These are phyloP conservation scores for Aspergillus sp. DNA, from an alignment of 2,329 filamentous ascomycete genomes.

Conservation along the genomic window DNA sequence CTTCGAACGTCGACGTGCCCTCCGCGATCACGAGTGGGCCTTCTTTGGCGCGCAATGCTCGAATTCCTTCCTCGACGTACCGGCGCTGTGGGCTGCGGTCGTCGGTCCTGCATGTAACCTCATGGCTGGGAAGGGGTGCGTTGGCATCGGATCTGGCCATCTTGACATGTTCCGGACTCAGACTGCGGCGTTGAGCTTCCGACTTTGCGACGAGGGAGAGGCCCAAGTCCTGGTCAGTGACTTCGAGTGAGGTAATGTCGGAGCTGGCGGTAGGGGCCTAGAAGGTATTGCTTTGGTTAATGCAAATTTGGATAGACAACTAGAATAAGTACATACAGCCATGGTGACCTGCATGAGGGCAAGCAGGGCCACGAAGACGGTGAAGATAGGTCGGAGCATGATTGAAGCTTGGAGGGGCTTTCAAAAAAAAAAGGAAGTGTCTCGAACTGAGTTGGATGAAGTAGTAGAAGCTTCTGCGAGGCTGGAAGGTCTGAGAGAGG, in stretches of 20 bases:
- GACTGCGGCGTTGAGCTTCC: not conserved
- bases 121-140: too few relatives aligned
- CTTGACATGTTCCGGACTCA: too few relatives aligned
- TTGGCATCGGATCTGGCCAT: too few relatives aligned
- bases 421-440: not conserved
- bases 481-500: not conserved
- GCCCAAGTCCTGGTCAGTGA: not conserved
- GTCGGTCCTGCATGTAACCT: too few relatives aligned
- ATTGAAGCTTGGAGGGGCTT: not conserved
- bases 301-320: not conserved
- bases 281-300: not conserved
- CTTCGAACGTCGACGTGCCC: too few relatives aligned
- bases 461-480: not conserved
- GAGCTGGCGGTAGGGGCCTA: not conserved
- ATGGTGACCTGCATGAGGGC: not conserved
- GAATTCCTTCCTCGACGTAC: too few relatives aligned
- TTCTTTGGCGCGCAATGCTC: too few relatives aligned
- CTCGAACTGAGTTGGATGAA: not conserved
- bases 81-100: too few relatives aligned
- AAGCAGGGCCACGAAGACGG: not conserved
- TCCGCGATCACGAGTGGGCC: too few relatives aligned
- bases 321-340: not conserved
- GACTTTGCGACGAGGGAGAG: not conserved
- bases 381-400: not conserved
- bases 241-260: too few relatives aligned